Evolutionary conservation across 2,329 filamentous ascomycete genomes (phyloP).

Genomic region (Diplodia seriata): DNA sequence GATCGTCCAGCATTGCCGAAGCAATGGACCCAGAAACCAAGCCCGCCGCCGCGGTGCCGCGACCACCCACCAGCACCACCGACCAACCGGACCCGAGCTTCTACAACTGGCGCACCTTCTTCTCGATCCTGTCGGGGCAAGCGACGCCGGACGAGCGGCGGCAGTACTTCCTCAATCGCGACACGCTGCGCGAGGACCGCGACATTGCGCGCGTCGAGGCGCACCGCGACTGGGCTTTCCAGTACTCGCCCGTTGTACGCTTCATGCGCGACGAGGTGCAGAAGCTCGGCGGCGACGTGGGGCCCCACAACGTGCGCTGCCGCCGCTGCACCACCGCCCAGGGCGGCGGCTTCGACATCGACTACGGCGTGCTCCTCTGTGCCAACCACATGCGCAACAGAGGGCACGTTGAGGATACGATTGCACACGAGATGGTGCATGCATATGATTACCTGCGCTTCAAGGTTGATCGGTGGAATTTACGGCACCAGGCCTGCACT

Average conservation of each 20-base stretch:
- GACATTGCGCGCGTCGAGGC: conserved; percentile 85
- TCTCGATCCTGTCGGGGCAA: conserved; percentile 77
- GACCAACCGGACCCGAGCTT: conserved; percentile 47
- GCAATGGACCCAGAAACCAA: conserved; percentile 19
- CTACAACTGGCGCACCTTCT: conserved; percentile 80
- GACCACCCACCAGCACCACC: conserved; percentile 32
- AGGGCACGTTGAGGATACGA: conserved; percentile 87
- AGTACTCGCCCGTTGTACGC: conserved; percentile 81
- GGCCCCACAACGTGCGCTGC: conserved; percentile 79
- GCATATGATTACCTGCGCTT: conserved; percentile 92
- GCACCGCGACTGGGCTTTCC: conserved; percentile 81
- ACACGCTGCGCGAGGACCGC: conserved; percentile 74
- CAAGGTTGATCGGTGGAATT: conserved; percentile 82
- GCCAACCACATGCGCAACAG: conserved; percentile 85
- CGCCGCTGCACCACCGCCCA: conserved; percentile 76
- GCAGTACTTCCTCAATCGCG: conserved; percentile 79
- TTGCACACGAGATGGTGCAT: conserved; percentile 98
- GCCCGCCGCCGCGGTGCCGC: conserved; percentile 34
- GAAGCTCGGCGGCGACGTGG: conserved; percentile 78
- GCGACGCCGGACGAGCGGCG: conserved; percentile 73
- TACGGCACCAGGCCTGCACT: conserved; percentile 91
- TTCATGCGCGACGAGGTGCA: conserved; percentile 85
- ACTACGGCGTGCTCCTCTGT: conserved; percentile 88
- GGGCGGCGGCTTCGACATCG: conserved; percentile 83
- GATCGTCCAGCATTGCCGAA: conserved; percentile 18